Evolutionary conservation across 1,284 basidiomycete species (phyloP).

Genomic region (Apiotrichum mycotoxinovorans): DNA sequence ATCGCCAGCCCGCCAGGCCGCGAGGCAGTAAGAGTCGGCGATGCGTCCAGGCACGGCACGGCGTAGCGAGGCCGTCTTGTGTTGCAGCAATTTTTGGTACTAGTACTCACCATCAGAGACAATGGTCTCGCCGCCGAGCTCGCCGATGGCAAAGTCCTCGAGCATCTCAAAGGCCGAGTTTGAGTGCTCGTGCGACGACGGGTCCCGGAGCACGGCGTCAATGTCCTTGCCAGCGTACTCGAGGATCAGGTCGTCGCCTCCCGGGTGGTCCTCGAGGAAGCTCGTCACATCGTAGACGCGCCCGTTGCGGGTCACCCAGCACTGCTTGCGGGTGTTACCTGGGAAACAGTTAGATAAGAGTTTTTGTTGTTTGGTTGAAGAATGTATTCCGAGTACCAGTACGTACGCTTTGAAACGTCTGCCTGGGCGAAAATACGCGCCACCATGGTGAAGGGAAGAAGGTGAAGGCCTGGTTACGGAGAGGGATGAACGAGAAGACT

Average conservation of each 20-base stretch:
- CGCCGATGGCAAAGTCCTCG: slow-evolving; percentile 78
- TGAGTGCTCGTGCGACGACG: slow-evolving; percentile 85
- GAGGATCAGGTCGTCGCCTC: slow-evolving; percentile 55
- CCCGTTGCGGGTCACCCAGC: slow-evolving; percentile 50
- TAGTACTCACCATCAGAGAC: slow-evolving; percentile 67
- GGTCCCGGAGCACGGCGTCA: slow-evolving; percentile 74
- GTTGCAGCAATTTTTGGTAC: no score
- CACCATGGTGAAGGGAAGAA: neutral
- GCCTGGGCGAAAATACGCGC: slow-evolving; percentile 35
- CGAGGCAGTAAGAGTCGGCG: no score
- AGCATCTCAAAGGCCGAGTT: slow-evolving; percentile 89
- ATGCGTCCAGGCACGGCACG: no score
- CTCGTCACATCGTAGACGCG: slow-evolving; percentile 54
- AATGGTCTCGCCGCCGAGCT: slow-evolving; percentile 67
- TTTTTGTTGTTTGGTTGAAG: no score
- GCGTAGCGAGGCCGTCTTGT: no score
- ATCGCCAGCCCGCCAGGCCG: no score
- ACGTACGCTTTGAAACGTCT: slow-evolving; percentile 46
- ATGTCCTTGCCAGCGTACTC: slow-evolving; percentile 81
- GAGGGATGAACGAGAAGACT: no score
- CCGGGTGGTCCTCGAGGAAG: slow-evolving; percentile 54
- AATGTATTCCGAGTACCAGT: neutral
- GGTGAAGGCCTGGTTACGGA: no score
- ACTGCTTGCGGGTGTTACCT: slow-evolving; percentile 41
- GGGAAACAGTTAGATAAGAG: slow-evolving; percentile 2